Base-by-base conservation (phyloP, 1,139 yeast species). In the Suhomyces choctaworum region DNA sequence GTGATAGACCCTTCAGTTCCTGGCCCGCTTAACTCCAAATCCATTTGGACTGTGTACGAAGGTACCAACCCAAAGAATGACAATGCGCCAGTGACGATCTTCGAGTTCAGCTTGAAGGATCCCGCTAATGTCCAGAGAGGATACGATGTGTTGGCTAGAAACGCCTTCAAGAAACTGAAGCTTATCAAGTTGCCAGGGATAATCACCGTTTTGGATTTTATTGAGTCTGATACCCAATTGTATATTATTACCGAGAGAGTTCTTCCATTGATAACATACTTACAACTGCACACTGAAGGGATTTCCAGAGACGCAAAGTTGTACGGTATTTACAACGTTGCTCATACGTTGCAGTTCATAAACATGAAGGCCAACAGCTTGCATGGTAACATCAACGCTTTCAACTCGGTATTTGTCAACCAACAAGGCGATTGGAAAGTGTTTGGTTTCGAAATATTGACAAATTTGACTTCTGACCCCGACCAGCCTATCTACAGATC, bases 171-270 rank as follows among this genome's bases (percentile, higher is more conserved):
- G 36, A 84, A 81, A 52, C 68, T 83, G 45, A 82, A 86, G 52
- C 66, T 80, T 20, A 66, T 89, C 51, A 78, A 82, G 42, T 70
- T 86, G 19, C 98, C 98, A 0, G 95, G 95, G 1, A 73, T 89
- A 14, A 66, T 89, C 34, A 67, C 73, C 27, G 75, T 80, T 11
- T 49, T 86, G 9, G 97, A 90, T 46, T 77, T 84, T 22, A 70
- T 80, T 35, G 95, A 84, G 53, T 71, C 73, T 26, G 87, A 82
- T 31, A 64, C 70, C 15, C 61, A 59, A 29, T 61, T 85, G n/a
- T 82, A 83, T 48, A 70, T 90, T 17, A 72, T 89, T 7, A 84
- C 96, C 1, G 98, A 92, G 56, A 73, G 78, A 10, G 88, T 84
- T 2, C 51, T 54, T n/a, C 94, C 95, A 0, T 64, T 88, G 36